These are phyloP conservation scores for Cornus florida DNA, from an alignment of 148 eudicot genomes.

Conservation along the genomic window DNA sequence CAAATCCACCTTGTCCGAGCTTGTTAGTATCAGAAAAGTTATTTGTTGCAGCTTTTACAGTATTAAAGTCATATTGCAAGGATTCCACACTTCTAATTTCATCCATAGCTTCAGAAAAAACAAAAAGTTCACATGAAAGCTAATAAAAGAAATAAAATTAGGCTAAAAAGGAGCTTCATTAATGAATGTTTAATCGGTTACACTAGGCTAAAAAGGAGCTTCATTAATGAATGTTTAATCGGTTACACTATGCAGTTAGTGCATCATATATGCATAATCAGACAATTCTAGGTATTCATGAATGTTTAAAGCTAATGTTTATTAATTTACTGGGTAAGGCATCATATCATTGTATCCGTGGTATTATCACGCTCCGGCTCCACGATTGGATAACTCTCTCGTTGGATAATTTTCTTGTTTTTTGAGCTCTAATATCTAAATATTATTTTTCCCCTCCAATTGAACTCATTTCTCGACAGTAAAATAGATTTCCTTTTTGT, in stretches of 20 bases:
- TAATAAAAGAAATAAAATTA: too few species aligned
- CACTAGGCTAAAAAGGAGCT: not conserved
- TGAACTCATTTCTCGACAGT: not conserved
- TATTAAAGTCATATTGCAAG: slow-evolving; percentile 49
- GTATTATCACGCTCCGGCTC: too few species aligned
- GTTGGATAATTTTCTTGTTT: too few species aligned
- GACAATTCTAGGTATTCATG: too few species aligned
- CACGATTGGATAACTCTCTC: too few species aligned
- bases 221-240: too few species aligned
- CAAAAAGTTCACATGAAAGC: not conserved
- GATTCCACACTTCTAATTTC: slow-evolving; percentile 39
- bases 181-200: too few species aligned
- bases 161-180: not conserved
- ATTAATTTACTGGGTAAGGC: too few species aligned
- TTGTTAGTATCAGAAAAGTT: slow-evolving; percentile 52
- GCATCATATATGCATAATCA: not conserved
- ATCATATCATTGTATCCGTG: too few species aligned
- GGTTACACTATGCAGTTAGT: not conserved
- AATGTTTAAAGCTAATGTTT: too few species aligned
- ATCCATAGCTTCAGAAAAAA: not conserved
- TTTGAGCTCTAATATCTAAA: not conserved
- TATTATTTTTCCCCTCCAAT: not conserved
- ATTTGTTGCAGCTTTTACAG: slow-evolving; percentile 40
- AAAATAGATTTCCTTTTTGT: too few species aligned
- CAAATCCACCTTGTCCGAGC: slow-evolving; percentile 72